A percentile compares a stretch with the other conserved stretches of the same genome.
Conservation (phyloP, 768 basidiomycete species). For the Auriscalpium vulgare region DNA sequence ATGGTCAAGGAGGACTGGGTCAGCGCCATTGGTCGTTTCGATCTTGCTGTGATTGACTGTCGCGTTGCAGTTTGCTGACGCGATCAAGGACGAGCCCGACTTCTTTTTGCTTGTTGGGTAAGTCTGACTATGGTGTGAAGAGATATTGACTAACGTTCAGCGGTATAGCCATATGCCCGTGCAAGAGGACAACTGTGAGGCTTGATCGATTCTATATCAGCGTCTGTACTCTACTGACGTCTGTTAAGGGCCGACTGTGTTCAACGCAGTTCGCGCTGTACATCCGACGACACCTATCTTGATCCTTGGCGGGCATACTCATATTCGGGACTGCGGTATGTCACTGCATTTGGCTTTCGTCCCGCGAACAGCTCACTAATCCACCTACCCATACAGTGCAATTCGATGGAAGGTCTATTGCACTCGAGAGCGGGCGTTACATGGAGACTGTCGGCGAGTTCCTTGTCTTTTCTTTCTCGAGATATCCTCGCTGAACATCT, state of each 20-base stretch:
- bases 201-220: background rate
- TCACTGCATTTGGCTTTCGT: conserved; percentile 5
- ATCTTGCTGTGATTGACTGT: background rate
- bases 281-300: conserved; percentile 75
- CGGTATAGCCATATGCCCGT: conserved; percentile 74
- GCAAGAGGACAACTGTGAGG: conserved; percentile 53
- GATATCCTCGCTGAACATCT: background rate
- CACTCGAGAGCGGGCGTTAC: conserved; percentile 78
- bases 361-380: too few relatives aligned
- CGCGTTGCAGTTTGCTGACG: conserved; percentile 54
- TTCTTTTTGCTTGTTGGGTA: conserved; percentile 71
- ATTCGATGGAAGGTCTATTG: conserved; percentile 69
- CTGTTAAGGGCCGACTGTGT: conserved; percentile 56
- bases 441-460: conserved; percentile 83
- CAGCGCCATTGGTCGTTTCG: conserved; percentile 8
- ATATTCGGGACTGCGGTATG: conserved; percentile 73
- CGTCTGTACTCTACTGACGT: background rate
- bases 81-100: conserved; percentile 75
- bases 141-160: background rate
- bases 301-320: conserved; percentile 77
- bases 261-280: conserved; percentile 61
- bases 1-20: conserved; percentile 83
- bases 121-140: conserved; percentile 7
- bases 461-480: background rate
- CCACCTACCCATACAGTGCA: conserved; percentile 31